Percentiles rank a stretch among this genome's conserved stretches.
Evolutionary conservation across 148 eudicot species (phyloP).

Genomic region (Arctostaphylos glauca): DNA sequence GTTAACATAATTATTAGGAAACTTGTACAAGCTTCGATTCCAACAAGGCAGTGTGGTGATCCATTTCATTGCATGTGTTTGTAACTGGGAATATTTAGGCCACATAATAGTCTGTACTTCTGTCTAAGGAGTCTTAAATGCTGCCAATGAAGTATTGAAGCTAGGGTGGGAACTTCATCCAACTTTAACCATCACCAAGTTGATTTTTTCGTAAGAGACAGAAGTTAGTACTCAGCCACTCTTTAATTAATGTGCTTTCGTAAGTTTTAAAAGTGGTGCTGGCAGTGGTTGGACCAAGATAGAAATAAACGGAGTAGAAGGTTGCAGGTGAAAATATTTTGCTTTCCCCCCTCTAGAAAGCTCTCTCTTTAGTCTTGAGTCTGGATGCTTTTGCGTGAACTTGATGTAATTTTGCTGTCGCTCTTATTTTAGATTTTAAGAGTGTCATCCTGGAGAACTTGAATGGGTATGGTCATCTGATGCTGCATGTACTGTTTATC

Average conservation of each 20-base stretch:
- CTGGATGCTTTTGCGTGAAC: neutral
- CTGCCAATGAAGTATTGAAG: neutral
- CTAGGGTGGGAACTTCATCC: neutral
- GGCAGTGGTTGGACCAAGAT: neutral
- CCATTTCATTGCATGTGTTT: neutral
- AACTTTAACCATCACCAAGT: neutral
- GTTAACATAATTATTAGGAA: neutral
- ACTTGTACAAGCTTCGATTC: neutral
- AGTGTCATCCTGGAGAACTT: neutral
- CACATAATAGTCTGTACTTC: neutral
- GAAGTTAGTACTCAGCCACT: neutral
- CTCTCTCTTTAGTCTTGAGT: neutral
- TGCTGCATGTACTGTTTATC: neutral
- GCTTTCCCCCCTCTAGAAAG: slow-evolving; percentile 10
- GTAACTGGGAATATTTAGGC: neutral
- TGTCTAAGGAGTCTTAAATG: slow-evolving; percentile 1
- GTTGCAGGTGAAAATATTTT: neutral
- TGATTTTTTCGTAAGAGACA: neutral
- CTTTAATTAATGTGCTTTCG: neutral
- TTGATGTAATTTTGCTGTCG: neutral
- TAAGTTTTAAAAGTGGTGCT: slow-evolving; percentile 1
- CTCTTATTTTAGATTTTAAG: neutral
- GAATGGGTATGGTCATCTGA: neutral
- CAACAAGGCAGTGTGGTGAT: neutral
- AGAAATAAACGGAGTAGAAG: neutral